Evolutionary conservation across 306 rosid genomes (phyloP).

Genomic region (Vigna angularis): DNA sequence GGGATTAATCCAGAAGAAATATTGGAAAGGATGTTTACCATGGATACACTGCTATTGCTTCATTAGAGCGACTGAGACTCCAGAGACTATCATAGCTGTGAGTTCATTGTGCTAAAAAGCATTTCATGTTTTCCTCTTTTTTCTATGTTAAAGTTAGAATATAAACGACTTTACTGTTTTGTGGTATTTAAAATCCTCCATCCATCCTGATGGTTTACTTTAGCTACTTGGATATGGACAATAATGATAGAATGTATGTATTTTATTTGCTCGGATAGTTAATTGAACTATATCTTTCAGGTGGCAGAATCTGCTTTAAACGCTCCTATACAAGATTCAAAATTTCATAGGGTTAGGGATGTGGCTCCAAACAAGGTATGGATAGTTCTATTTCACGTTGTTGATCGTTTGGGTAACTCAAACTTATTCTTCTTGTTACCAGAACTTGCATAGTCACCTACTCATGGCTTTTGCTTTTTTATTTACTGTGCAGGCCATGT

Average conservation of each 20-base stretch:
- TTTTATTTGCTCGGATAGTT: slow-evolving; percentile 20
- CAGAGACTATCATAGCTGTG: slow-evolving; percentile 71
- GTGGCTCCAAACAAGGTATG: slow-evolving; percentile 97
- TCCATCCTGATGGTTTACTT: slow-evolving; percentile 26
- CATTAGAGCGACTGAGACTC: slow-evolving; percentile 82
- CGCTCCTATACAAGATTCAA: slow-evolving; percentile 63
- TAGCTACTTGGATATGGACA: slow-evolving; percentile 17
- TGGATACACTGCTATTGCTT: slow-evolving; percentile 95
- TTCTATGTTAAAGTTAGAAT: slow-evolving; percentile 3
- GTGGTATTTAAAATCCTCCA: slow-evolving; percentile 27
- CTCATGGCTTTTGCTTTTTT: slow-evolving; percentile 16
- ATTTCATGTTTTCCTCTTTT: background rate
- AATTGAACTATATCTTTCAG: slow-evolving; percentile 53
- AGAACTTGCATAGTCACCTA: slow-evolving; percentile 7
- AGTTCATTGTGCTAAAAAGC: slow-evolving; percentile 46
- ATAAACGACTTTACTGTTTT: slow-evolving; percentile 10
- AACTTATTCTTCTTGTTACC: slow-evolving; percentile 18
- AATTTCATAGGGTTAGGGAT: slow-evolving; percentile 87
- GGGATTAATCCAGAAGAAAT: slow-evolving; percentile 64
- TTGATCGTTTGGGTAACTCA: background rate
- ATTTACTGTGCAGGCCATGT: slow-evolving; percentile 76
- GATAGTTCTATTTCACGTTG: slow-evolving; percentile 2
- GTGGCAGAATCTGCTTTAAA: slow-evolving; percentile 85
- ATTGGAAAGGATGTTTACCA: slow-evolving; percentile 85
- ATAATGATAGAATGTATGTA: background rate